Percentiles rank a stretch among this genome's conserved stretches.
Evolutionary conservation across 2,329 filamentous ascomycete genomes (phyloP).

Genomic region (Colletotrichum tofieldiae): DNA sequence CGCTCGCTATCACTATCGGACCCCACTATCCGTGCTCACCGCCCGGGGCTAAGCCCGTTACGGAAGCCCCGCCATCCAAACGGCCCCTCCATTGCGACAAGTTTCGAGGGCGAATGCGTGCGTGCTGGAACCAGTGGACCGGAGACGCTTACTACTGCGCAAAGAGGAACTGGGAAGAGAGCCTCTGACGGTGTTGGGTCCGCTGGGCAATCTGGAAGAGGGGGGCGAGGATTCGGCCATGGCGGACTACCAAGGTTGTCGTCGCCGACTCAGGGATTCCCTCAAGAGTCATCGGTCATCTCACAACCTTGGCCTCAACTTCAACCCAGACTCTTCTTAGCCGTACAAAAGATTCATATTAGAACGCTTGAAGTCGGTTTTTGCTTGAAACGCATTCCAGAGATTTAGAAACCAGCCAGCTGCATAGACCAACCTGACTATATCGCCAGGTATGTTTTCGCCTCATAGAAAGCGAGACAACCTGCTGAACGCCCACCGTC

Average conservation of each 20-base stretch:
- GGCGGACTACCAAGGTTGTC: conserved; percentile 33
- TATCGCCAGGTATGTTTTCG: background rate
- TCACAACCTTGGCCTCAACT: conserved; percentile 16
- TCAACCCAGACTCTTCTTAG: conserved; percentile 9
- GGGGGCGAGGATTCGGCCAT: background rate
- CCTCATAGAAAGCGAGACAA: background rate
- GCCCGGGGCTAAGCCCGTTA: conserved; percentile 16
- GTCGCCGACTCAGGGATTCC: conserved; percentile 17
- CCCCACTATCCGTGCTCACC: conserved; percentile 30
- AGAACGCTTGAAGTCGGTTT: background rate
- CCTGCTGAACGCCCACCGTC: background rate
- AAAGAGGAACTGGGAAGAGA: background rate
- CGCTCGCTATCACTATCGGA: conserved; percentile 34
- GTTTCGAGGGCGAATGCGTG: conserved; percentile 12
- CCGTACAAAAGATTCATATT: background rate
- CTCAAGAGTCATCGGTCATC: conserved; percentile 2
- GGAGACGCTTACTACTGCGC: conserved; percentile 13
- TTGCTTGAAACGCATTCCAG: background rate
- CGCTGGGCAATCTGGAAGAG: background rate
- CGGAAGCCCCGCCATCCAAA: conserved; percentile 26
- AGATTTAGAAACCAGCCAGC: background rate
- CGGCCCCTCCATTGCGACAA: conserved; percentile 5
- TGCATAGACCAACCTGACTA: background rate
- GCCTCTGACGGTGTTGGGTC: conserved; percentile 2
- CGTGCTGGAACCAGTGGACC: conserved; percentile 35